phyloP scores from a whole-genome alignment of 805 yeast genomes.

The Clavispora fructus region DNA sequence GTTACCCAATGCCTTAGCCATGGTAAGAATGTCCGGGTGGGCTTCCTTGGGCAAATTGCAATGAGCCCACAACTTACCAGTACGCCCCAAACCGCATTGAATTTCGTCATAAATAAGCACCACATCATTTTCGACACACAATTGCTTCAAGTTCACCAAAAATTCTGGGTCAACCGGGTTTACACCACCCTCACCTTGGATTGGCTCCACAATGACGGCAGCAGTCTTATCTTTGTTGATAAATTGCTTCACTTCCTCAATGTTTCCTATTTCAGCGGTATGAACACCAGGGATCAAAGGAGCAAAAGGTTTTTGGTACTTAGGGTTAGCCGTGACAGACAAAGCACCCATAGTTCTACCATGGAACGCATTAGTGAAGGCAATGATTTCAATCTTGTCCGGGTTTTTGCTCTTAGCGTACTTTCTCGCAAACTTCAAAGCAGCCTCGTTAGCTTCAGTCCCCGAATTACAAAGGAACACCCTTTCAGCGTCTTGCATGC shows the following conservation, averaged over 20 bases:
- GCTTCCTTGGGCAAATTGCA: slow-evolving; percentile 66
- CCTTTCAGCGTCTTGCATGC: slow-evolving; percentile 72
- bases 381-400: slow-evolving; percentile 68
- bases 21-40: slow-evolving; percentile 90
- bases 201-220: slow-evolving; percentile 93
- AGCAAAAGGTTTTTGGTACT: slow-evolving; percentile 86
- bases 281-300: slow-evolving; percentile 89
- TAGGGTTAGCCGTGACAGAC: slow-evolving; percentile 86
- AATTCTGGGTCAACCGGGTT: slow-evolving; percentile 62
- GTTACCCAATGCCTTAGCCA: slow-evolving; percentile 95
- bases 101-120: slow-evolving; percentile 89
- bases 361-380: slow-evolving; percentile 89
- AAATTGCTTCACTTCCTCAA: slow-evolving; percentile 50
- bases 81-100: slow-evolving; percentile 93
- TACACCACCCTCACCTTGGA: slow-evolving; percentile 98
- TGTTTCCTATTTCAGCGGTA: slow-evolving; percentile 58
- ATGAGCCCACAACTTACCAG: slow-evolving; percentile 94
- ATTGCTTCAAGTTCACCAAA: slow-evolving; percentile 55
- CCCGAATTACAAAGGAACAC: slow-evolving; percentile 64
- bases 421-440: slow-evolving; percentile 67
- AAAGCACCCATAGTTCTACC: slow-evolving; percentile 94
- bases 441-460: slow-evolving; percentile 57
- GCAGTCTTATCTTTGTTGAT: slow-evolving; percentile 62
- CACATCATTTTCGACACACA: slow-evolving; percentile 67
- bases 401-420: slow-evolving; percentile 55